These are phyloP conservation scores for Ogataea degrootiae DNA, from an alignment of 805 yeast genomes.

Conservation along the genomic window DNA sequence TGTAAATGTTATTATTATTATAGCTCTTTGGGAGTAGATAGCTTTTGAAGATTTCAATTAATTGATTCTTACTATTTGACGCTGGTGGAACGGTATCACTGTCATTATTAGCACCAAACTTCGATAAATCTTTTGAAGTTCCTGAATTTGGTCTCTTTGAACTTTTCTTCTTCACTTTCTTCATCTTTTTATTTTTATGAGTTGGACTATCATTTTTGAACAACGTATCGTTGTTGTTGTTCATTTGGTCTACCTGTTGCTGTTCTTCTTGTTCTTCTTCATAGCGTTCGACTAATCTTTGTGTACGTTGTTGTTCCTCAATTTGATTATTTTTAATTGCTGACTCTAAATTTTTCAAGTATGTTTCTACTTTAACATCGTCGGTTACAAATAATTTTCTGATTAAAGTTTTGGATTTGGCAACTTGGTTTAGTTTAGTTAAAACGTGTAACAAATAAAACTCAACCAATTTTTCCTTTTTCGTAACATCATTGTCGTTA, in stretches of 20 bases:
- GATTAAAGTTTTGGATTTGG: conserved; percentile 16
- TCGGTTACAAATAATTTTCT: conserved; percentile 14
- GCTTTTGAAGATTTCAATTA: conserved; percentile 4
- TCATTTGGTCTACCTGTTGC: neutral
- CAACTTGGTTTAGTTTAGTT: conserved; percentile 14
- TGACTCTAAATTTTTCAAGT: conserved; percentile 10
- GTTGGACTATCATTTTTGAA: neutral
- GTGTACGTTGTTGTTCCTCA: conserved; percentile 2
- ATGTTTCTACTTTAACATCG: conserved; percentile 10
- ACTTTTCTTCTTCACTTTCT: conserved; percentile 1
- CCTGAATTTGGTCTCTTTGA: neutral
- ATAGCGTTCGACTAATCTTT: neutral
- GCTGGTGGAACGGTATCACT: neutral
- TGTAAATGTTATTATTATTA: conserved; percentile 1
- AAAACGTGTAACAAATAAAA: conserved; percentile 24
- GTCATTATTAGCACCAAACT: too few relatives aligned
- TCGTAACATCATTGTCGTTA: conserved; percentile 1
- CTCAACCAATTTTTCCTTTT: conserved; percentile 17
- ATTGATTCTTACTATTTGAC: neutral
- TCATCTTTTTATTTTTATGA: neutral
- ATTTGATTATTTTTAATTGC: conserved; percentile 2
- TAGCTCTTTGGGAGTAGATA: neutral
- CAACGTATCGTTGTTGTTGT: neutral
- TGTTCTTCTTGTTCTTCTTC: neutral
- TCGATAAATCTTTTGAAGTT: neutral